Percentiles rank a stretch among this genome's conserved stretches.
Evolutionary conservation across 192 early-diverging fungal genomes (phyloP).

Genomic region (Kappamyces sp.): DNA sequence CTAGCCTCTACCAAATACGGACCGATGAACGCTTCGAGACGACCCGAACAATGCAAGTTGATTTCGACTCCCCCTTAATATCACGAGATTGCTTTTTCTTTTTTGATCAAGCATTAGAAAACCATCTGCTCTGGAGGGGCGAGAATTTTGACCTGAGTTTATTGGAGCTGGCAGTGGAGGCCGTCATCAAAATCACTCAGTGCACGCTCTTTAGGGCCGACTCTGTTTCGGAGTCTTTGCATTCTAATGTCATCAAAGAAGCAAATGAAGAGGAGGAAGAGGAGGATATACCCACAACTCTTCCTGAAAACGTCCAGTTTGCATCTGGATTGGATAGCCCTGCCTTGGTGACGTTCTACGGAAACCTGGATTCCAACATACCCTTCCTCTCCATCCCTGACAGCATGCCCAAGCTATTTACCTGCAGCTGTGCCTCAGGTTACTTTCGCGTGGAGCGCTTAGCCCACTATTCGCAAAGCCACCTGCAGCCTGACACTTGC

Average conservation of each 20-base stretch:
- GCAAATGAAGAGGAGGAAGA: background rate
- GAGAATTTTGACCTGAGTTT: constrained; percentile 33
- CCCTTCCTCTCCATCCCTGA: background rate
- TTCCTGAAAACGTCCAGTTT: too few species aligned
- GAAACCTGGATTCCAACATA: too few species aligned
- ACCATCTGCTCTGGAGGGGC: constrained; percentile 37
- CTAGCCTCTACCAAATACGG: constrained; percentile 40
- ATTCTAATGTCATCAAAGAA: constrained; percentile 4
- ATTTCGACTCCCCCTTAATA: constrained; percentile 17
- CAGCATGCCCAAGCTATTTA: constrained; percentile 30
- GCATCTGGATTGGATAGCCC: too few species aligned
- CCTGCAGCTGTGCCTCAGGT: constrained; percentile 36
- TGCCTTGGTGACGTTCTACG: too few species aligned
- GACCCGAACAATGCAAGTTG: constrained; percentile 38
- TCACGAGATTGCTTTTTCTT: constrained; percentile 46
- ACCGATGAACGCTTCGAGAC: constrained; percentile 39
- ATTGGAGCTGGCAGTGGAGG: constrained; percentile 19
- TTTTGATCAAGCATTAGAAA: background rate
- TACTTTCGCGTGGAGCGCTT: constrained; percentile 40
- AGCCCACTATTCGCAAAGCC: constrained; percentile 10
- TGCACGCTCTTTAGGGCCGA: background rate
- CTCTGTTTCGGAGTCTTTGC: background rate
- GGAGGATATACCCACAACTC: too few species aligned
- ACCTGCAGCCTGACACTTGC: constrained; percentile 33
- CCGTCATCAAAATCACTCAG: constrained; percentile 18